A percentile compares a stretch with the other conserved stretches of the same genome.
phyloP scores from a whole-genome alignment of 345 rosid genomes.

The Isatis tinctoria region DNA sequence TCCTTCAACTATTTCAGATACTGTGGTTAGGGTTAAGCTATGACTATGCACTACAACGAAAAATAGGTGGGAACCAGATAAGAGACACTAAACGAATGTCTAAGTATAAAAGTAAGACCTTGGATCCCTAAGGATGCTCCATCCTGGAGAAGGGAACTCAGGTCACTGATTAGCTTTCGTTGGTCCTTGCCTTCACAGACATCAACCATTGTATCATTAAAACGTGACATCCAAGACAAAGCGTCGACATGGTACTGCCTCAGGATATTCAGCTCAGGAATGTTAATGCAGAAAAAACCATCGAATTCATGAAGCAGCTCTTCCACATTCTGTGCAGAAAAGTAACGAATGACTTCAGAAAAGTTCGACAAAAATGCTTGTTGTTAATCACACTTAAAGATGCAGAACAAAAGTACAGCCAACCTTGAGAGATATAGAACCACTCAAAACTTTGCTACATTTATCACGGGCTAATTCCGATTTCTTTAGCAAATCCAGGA shows the following conservation, averaged over 20 bases:
- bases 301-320: constrained; percentile 51
- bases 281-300: constrained; percentile 42
- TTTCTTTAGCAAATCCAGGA: constrained; percentile 47
- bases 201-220: constrained; percentile 43
- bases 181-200: constrained; percentile 57
- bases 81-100: neutral
- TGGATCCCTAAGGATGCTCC: constrained; percentile 67
- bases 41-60: neutral
- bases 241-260: constrained; percentile 59
- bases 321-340: constrained; percentile 54
- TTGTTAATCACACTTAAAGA: neutral
- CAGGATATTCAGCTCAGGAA: constrained; percentile 70
- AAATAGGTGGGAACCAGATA: neutral
- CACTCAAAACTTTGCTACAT: constrained; percentile 51
- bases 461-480: constrained; percentile 56
- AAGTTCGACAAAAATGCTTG: neutral
- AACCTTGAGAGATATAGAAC: constrained; percentile 58
- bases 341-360: neutral
- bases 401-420: constrained; percentile 11
- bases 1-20: constrained; percentile 53
- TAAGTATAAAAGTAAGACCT: constrained; percentile 42
- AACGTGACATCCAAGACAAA: constrained; percentile 57
- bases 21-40: neutral
- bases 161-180: constrained; percentile 51
- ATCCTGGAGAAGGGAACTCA: constrained; percentile 54